Evolutionary conservation across 495 filamentous ascomycete species (phyloP).

Genomic region (Parathielavia hyrcaniae): DNA sequence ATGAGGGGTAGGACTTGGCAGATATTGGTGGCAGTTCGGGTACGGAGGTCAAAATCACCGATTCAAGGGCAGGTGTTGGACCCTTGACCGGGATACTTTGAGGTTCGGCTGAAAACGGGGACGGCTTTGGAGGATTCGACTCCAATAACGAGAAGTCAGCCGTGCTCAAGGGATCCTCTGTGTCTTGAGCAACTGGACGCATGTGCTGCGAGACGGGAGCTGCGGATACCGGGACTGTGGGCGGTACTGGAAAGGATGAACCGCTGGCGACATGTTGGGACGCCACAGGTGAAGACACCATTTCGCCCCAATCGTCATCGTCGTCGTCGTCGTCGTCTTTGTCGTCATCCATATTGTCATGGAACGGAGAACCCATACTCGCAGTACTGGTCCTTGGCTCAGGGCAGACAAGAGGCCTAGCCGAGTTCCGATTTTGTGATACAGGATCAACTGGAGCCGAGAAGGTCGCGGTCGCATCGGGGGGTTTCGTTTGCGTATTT

Average conservation of each 20-base stretch:
- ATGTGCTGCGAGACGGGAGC: neutral
- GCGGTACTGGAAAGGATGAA: conserved; percentile 9
- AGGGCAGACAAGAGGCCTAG: neutral
- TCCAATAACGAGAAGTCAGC: conserved; percentile 40
- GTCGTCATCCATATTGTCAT: conserved; percentile 11
- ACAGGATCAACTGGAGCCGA: neutral
- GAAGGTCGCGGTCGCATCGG: neutral
- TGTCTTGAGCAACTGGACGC: neutral
- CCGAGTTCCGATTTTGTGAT: neutral
- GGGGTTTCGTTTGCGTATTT: neutral
- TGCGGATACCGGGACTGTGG: conserved; percentile 7
- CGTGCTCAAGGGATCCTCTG: conserved; percentile 31
- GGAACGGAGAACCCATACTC: neutral
- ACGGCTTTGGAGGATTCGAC: conserved; percentile 12
- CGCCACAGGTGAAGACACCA: conserved; percentile 44
- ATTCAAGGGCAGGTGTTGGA: neutral
- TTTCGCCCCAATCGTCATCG: conserved; percentile 52
- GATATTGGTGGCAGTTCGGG: neutral
- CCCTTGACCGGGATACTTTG: neutral
- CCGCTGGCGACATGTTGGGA: conserved; percentile 14
- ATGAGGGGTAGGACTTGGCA: neutral
- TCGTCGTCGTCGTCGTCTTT: conserved; percentile 43
- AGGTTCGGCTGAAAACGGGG: neutral
- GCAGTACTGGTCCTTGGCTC: neutral
- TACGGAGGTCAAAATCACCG: neutral